phyloP scores from a whole-genome alignment of 2,329 filamentous ascomycete species.

The Epicoccum sorghinum region DNA sequence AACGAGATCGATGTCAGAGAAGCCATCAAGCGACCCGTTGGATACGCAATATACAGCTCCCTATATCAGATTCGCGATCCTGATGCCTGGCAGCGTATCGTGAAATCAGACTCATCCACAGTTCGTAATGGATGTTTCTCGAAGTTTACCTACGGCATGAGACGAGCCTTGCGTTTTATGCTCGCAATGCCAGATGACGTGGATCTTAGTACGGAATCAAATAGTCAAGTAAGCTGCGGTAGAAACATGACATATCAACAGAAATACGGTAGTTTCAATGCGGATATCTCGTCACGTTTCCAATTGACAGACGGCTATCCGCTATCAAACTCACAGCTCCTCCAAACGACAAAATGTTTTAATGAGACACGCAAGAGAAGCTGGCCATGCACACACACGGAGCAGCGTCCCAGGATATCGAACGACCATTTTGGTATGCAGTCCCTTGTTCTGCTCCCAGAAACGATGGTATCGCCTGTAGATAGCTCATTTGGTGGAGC shows the following conservation, averaged over 20 bases:
- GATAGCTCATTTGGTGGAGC: neutral
- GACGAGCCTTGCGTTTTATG: slow-evolving; percentile 19
- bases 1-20: neutral
- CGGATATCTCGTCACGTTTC: too few relatives aligned
- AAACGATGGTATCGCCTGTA: neutral
- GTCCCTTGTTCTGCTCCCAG: too few relatives aligned
- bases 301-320: too few relatives aligned
- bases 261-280: too few relatives aligned
- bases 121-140: neutral
- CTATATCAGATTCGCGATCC: slow-evolving; percentile 3
- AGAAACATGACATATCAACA: too few relatives aligned
- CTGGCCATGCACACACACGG: too few relatives aligned
- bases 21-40: slow-evolving; percentile 1
- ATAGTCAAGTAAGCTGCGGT: neutral
- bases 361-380: too few relatives aligned
- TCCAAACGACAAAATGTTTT: too few relatives aligned
- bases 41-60: slow-evolving; percentile 10
- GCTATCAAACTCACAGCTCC: too few relatives aligned
- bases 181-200: slow-evolving; percentile 21
- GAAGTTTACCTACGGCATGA: neutral
- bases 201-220: slow-evolving; percentile 18
- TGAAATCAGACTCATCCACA: neutral
- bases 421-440: too few relatives aligned
- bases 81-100: slow-evolving; percentile 10
- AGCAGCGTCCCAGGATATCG: too few relatives aligned